Evolutionary conservation across 2,329 filamentous ascomycete species (phyloP).

Genomic region (Aspergillus ochraceoroseus): DNA sequence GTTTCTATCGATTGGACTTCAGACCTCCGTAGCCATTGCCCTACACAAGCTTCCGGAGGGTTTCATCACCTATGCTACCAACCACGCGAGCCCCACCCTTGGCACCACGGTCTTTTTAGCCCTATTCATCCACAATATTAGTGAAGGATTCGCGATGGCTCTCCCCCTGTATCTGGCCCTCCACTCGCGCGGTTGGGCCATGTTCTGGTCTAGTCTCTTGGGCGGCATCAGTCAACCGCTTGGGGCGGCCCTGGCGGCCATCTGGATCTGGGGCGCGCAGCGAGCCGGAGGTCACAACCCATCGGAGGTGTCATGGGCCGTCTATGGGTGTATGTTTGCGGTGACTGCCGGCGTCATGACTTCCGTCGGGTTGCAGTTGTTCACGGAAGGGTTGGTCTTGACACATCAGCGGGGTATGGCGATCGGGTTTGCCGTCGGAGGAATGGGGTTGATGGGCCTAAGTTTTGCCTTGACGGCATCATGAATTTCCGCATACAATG

Average conservation of each 20-base stretch:
- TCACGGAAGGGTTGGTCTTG: slow-evolving; percentile 76
- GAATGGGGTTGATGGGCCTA: slow-evolving; percentile 81
- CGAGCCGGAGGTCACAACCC: slow-evolving; percentile 35
- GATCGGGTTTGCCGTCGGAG: slow-evolving; percentile 39
- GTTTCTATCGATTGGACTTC: slow-evolving; percentile 89
- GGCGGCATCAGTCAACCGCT: slow-evolving; percentile 84
- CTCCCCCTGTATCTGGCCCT: slow-evolving; percentile 89
- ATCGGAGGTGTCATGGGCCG: slow-evolving; percentile 49
- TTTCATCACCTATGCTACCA: slow-evolving; percentile 90
- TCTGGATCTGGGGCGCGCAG: slow-evolving; percentile 75
- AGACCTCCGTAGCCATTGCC: slow-evolving; percentile 91
- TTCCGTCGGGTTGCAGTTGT: slow-evolving; percentile 82
- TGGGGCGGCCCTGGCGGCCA: slow-evolving; percentile 74
- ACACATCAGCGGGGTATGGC: slow-evolving; percentile 48
- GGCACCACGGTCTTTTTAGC: slow-evolving; percentile 92
- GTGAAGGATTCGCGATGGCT: slow-evolving; percentile 91
- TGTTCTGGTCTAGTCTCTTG: slow-evolving; percentile 75
- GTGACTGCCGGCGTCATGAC: slow-evolving; percentile 92
- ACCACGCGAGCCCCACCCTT: slow-evolving; percentile 84
- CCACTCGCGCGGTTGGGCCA: slow-evolving; percentile 71
- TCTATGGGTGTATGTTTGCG: slow-evolving; percentile 67
- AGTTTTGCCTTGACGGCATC: slow-evolving; percentile 75
- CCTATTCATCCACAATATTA: slow-evolving; percentile 96
- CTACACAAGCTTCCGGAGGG: slow-evolving; percentile 90
- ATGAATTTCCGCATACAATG: slow-evolving; percentile 6